phyloP scores from a whole-genome alignment of 306 rosid genomes.

The Dryas alaskensis region DNA sequence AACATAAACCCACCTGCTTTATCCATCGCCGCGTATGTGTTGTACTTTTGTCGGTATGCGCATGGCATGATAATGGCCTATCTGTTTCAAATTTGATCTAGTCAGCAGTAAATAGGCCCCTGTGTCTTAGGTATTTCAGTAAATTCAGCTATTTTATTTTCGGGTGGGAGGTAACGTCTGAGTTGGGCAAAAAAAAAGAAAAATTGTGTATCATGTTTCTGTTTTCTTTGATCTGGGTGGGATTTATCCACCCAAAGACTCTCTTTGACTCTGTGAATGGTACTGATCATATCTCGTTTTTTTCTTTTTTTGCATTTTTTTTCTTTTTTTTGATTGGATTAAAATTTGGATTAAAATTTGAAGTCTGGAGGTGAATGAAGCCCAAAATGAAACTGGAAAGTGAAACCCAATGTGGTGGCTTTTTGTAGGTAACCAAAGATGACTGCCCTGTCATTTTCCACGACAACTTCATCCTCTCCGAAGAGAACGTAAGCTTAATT shows the following conservation, averaged over 20 bases:
- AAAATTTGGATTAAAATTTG: conserved; percentile 2
- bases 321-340: not conserved
- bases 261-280: not conserved
- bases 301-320: conserved; percentile 13
- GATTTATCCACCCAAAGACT: not conserved
- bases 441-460: conserved; percentile 54
- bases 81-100: not conserved
- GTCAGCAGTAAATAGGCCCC: not conserved
- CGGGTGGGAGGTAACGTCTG: no score
- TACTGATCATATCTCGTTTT: conserved; percentile 21
- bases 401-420: conserved; percentile 32
- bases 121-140: conserved; percentile 10
- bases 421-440: conserved; percentile 62
- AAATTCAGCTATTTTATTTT: not conserved
- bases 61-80: no score
- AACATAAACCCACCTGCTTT: not conserved
- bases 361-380: conserved; percentile 19
- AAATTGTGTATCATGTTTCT: not conserved
- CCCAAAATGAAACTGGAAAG: conserved; percentile 10
- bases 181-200: no score
- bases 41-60: not conserved
- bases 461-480: conserved; percentile 47
- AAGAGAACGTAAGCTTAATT: conserved; percentile 25
- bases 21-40: conserved; percentile 21
- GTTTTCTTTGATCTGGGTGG: not conserved